Base-by-base conservation (phyloP, 306 rosid genomes). In the Amphicarpaea edgeworthii region DNA sequence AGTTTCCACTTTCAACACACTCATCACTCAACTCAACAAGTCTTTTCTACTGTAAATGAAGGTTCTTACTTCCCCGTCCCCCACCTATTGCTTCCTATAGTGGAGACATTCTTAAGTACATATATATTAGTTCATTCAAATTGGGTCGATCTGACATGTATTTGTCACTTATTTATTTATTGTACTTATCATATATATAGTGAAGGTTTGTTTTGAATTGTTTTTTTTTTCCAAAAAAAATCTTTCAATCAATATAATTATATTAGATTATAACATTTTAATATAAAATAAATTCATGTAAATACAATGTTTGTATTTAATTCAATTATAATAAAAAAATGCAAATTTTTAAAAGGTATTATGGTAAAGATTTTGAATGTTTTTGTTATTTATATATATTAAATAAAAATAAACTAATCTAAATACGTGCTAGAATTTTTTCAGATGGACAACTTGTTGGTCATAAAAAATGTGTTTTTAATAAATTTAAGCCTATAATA, bases 41-140 rank as follows among this genome's bases (percentile, higher is more conserved):
- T 4, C 12, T 32, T 30, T 32, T 2, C 0, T 7, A 15, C 21
- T 32, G 24, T n/a, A 34, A 32, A 61, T 16, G 23, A 32, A 32
- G 23, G 15, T n/a, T n/a, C 21, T 16, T n/a, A 9, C 15, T n/a
- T n/a, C 46, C 3, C 23, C 24, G 45, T 32, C 68, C 68, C 46
- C 68, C 68, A 62, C 46, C 11, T 28, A 28, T 3, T 62, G 45
- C 28, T n/a, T n/a, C n/a, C n/a, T n/a, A 8, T 32, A 60, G 23
- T 60, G 67, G 67, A 32, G 43, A 60, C 67, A 59, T 32, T 60
- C 12, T 60, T 8, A 14, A 14, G 41, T 59, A 59, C 17, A 15
- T 28, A 5, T 5, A 58, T n/a, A n/a, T n/a, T 14, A 28, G 19
- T 7, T 59, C 41, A 28, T 26, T 21, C 66, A 59, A 26, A 15